Conservation (phyloP, 352 stramenopile genomes). For the Globisporangium ultimum region DNA sequence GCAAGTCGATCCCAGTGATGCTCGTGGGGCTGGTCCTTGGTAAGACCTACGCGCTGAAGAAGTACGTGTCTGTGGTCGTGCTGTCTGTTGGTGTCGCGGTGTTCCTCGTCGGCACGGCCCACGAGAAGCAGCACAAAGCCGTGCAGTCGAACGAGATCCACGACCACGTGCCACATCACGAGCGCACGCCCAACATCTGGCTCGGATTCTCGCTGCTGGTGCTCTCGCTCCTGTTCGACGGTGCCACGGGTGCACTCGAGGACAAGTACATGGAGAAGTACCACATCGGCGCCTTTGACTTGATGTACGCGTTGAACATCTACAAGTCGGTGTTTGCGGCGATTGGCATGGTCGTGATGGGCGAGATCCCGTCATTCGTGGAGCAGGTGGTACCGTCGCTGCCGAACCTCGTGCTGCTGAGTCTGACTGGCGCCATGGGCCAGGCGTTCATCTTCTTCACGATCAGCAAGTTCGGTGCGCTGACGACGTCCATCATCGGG, state of each 20-base stretch:
- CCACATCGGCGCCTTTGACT: conserved; percentile 78
- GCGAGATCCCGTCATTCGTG: conserved; percentile 63
- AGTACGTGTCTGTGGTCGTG: conserved; percentile 78
- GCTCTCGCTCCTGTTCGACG: conserved; percentile 76
- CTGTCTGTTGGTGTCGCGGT: conserved; percentile 71
- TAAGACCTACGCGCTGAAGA: conserved; percentile 78
- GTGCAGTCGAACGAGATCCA: conserved; percentile 41
- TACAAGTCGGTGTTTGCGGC: conserved; percentile 77
- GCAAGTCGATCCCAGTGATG: conserved; percentile 87
- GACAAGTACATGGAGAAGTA: conserved; percentile 83
- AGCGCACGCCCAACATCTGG: conserved; percentile 62
- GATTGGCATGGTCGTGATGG: conserved; percentile 66
- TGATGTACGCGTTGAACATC: conserved; percentile 88
- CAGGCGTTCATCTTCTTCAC: conserved; percentile 88
- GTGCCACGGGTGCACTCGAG: conserved; percentile 72
- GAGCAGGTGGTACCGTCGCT: conserved; percentile 55
- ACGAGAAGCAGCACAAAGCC: conserved; percentile 62
- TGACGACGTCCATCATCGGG: conserved; percentile 84
- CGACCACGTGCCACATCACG: conserved; percentile 35
- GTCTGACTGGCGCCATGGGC: conserved; percentile 68
- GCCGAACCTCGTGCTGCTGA: conserved; percentile 66
- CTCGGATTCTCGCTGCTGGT: conserved; percentile 64
- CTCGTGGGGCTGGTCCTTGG: conserved; percentile 69
- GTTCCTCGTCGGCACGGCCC: conserved; percentile 68
- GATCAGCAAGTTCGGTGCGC: conserved; percentile 81